phyloP scores from a whole-genome alignment of 805 yeast species.

The Wickerhamomyces tratensis region DNA sequence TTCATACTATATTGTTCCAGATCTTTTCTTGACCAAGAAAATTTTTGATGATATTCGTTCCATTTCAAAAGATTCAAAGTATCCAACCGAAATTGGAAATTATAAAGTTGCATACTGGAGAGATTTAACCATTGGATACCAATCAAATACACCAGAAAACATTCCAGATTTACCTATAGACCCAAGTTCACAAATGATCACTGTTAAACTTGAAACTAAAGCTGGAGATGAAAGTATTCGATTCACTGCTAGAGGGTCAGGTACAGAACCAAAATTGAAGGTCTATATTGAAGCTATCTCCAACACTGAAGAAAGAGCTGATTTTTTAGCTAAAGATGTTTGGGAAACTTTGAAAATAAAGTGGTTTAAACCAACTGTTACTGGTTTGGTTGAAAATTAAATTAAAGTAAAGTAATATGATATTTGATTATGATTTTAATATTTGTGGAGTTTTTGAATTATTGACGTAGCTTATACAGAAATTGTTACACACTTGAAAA shows the following conservation, averaged over 20 bases:
- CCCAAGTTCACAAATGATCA: slow-evolving; percentile 76
- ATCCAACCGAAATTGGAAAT: slow-evolving; percentile 45
- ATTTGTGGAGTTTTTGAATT: no score
- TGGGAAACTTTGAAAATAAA: slow-evolving; percentile 51
- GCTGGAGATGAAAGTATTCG: slow-evolving; percentile 35
- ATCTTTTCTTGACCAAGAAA: slow-evolving; percentile 36
- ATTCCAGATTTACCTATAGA: slow-evolving; percentile 65
- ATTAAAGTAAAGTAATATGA: background rate
- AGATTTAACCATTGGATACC: slow-evolving; percentile 78
- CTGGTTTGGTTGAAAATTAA: slow-evolving; percentile 23
- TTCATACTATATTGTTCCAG: slow-evolving; percentile 69
- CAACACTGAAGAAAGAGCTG: slow-evolving; percentile 34
- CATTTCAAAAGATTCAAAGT: no score
- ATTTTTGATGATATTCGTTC: slow-evolving; percentile 49
- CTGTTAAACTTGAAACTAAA: slow-evolving; percentile 35
- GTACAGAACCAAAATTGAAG: slow-evolving; percentile 92
- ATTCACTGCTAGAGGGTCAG: slow-evolving; percentile 88
- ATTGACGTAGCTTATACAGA: no score
- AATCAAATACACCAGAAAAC: slow-evolving; percentile 51
- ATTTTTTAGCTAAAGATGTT: slow-evolving; percentile 42
- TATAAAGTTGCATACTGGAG: slow-evolving; percentile 60
- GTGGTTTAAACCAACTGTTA: slow-evolving; percentile 63
- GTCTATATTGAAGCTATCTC: slow-evolving; percentile 80
- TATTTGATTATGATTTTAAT: no score
- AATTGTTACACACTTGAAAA: no score